A percentile compares a stretch with the other conserved stretches of the same genome.
Evolutionary conservation across 1,139 yeast species (phyloP).

Genomic region (Hemisphaericaspora subhashii): DNA sequence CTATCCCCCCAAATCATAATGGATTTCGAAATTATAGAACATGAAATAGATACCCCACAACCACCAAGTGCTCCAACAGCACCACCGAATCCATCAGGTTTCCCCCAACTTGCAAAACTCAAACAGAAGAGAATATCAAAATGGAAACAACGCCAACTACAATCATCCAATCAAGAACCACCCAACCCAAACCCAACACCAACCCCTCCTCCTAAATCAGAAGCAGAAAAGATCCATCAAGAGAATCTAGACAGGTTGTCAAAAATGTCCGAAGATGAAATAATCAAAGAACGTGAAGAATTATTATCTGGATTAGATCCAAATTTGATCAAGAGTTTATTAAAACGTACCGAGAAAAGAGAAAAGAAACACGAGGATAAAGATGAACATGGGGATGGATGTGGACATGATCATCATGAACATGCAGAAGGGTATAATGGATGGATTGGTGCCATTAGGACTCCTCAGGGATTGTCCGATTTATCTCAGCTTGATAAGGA

Average conservation of each 20-base stretch:
- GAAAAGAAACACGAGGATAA: conserved; percentile 20
- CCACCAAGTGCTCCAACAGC: conserved; percentile 13
- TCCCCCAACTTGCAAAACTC: conserved; percentile 38
- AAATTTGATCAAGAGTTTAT: conserved; percentile 57
- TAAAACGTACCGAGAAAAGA: conserved; percentile 39
- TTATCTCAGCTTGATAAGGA: conserved; percentile 36
- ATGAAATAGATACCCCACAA: conserved; percentile 44
- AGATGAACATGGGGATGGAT: conserved; percentile 14
- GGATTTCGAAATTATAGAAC: conserved; percentile 80
- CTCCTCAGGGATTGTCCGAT: conserved; percentile 33
- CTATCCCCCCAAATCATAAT: conserved; percentile 35
- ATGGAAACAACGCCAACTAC: conserved; percentile 23
- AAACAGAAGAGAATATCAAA: conserved; percentile 25
- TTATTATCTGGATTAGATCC: conserved; percentile 70
- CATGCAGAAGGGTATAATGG: conserved; percentile 70
- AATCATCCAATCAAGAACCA: conserved; percentile 5
- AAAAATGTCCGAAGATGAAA: conserved; percentile 66
- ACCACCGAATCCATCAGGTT: conserved; percentile 33
- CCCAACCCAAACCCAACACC: conserved; percentile 4
- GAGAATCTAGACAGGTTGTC: conserved; percentile 70
- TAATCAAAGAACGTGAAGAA: conserved; percentile 65
- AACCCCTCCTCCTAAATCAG: conserved; percentile 25
- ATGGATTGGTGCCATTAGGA: conserved; percentile 69
- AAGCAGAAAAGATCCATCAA: conserved; percentile 70
- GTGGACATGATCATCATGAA: conserved; percentile 28